These are phyloP conservation scores for Rhynchospora pubera DNA, from an alignment of 176 grass and related monocot species.

Conservation along the genomic window DNA sequence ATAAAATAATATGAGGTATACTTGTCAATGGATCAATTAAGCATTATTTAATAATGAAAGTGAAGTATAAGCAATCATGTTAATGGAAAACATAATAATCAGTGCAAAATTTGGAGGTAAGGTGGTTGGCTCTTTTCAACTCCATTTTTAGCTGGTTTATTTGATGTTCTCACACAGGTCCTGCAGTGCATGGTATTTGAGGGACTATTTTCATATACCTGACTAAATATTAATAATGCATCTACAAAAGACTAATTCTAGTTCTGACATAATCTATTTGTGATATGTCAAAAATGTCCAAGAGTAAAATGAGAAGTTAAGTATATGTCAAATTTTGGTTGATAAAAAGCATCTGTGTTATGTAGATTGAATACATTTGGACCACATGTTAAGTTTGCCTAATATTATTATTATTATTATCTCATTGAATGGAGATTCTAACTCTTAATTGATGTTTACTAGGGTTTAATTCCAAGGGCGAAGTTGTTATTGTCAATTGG, in stretches of 20 bases:
- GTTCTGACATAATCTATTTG: neutral
- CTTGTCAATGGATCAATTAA: neutral
- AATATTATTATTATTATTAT: too few species aligned
- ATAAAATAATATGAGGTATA: neutral
- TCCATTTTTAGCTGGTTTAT: neutral
- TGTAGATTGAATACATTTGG: neutral
- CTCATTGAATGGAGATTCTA: neutral
- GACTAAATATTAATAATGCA: neutral
- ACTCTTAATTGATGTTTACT: neutral
- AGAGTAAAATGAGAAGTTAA: neutral
- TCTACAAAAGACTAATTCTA: neutral
- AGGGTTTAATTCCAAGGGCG: conserved; percentile 82
- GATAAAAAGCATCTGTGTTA: neutral
- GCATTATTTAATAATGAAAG: neutral
- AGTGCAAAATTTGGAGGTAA: neutral
- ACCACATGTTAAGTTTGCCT: neutral
- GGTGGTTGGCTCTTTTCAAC: neutral
- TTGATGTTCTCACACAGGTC: neutral
- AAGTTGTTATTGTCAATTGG: conserved; percentile 82
- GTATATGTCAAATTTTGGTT: neutral
- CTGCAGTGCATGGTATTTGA: neutral
- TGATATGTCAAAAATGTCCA: neutral
- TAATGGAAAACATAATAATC: neutral
- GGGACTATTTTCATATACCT: neutral
- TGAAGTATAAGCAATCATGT: neutral